Percentiles rank a stretch among this genome's conserved stretches.
These are phyloP conservation scores for Fusarium cicatricum DNA, from an alignment of 2,329 filamentous ascomycete species.

Conservation along the genomic window DNA sequence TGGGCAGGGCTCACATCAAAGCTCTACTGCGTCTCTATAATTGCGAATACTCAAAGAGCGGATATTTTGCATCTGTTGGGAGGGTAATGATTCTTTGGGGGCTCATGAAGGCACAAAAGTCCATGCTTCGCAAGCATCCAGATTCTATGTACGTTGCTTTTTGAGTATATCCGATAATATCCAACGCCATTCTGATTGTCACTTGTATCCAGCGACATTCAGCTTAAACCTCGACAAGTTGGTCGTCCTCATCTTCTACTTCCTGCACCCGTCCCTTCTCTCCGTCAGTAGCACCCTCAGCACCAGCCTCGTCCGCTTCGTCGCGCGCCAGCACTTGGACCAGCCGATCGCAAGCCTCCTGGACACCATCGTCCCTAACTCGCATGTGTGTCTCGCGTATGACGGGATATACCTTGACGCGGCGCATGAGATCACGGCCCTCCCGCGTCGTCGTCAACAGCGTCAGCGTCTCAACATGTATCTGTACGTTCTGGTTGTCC, in stretches of 20 bases:
- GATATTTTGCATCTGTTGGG: no score
- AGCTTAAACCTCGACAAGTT: conserved; percentile 61
- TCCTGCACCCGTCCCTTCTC: conserved; percentile 54
- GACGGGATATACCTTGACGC: conserved; percentile 86
- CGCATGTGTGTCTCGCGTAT: conserved; percentile 84
- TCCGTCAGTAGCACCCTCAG: conserved; percentile 49
- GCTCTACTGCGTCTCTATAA: background rate
- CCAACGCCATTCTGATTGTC: background rate
- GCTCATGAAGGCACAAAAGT: conserved; percentile 12
- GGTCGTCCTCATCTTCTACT: conserved; percentile 60
- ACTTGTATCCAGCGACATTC: background rate
- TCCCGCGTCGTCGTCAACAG: conserved; percentile 81
- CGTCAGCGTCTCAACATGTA: conserved; percentile 88
- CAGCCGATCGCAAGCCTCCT: conserved; percentile 85
- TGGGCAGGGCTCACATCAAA: no score
- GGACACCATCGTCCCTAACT: conserved; percentile 79
- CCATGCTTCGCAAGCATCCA: conserved; percentile 15
- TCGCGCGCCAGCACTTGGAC: conserved; percentile 90
- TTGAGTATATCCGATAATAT: conserved; percentile 22
- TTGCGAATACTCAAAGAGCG: no score
- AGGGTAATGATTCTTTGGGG: conserved; percentile 8
- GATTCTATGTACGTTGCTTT: conserved; percentile 28
- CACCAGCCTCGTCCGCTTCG: conserved; percentile 61
- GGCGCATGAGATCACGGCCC: conserved; percentile 77
- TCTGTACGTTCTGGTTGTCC: conserved; percentile 79